phyloP scores from a whole-genome alignment of 495 filamentous ascomycete genomes.

The Paragyromitra xinjiangensis region DNA sequence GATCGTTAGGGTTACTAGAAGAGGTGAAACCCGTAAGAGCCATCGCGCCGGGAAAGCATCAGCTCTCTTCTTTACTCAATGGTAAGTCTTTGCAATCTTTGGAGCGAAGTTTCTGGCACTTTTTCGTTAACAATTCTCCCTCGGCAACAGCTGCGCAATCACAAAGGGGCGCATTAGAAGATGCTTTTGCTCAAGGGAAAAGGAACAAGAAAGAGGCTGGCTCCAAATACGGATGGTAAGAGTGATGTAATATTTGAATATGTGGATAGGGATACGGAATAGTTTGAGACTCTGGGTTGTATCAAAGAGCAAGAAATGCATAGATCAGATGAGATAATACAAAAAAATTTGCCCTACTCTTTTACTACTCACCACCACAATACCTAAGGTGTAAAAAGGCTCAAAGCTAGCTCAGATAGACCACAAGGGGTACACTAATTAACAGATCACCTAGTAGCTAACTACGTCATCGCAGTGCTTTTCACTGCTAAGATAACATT shows the following conservation, averaged over 20 bases:
- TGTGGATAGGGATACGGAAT: not conserved
- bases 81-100: conserved; percentile 30
- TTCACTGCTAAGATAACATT: not conserved
- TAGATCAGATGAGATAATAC: no score
- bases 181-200: conserved; percentile 56
- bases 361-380: no score
- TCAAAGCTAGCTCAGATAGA: no score
- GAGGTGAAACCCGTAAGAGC: conserved; percentile 57
- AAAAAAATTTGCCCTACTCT: no score
- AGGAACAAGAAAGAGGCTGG: conserved; percentile 57
- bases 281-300: conserved; percentile 23
- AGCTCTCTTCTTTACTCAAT: conserved; percentile 55
- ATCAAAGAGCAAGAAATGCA: not conserved
- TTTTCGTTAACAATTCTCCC: conserved; percentile 6
- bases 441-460: not conserved
- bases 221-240: conserved; percentile 56
- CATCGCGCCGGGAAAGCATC: conserved; percentile 57
- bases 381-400: no score
- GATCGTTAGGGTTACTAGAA: conserved; percentile 49
- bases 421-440: not conserved
- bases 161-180: conserved; percentile 57
- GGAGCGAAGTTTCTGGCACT: not conserved
- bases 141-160: conserved; percentile 52
- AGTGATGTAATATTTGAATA: conserved; percentile 10
- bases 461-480: not conserved